Evolutionary conservation across 768 basidiomycete species (phyloP).

Genomic region (Tulasnella sp.): DNA sequence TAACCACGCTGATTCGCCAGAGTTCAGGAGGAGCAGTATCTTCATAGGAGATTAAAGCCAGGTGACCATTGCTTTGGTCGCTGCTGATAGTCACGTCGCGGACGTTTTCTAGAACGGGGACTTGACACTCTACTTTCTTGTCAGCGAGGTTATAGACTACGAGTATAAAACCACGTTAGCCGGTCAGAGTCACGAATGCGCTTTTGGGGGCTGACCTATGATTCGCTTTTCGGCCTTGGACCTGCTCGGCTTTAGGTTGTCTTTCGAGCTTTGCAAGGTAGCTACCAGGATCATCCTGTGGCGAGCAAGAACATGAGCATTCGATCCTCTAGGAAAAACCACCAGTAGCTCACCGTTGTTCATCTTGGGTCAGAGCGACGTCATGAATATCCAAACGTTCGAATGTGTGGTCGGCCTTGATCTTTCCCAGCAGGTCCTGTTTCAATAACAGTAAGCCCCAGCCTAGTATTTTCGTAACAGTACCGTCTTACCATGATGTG

Average conservation of each 20-base stretch:
- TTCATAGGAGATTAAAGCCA: conserved; percentile 70
- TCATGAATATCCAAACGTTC: conserved; percentile 63
- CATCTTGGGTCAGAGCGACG: conserved; percentile 65
- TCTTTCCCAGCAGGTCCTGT: conserved; percentile 60
- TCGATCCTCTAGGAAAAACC: background rate
- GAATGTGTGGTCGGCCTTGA: conserved; percentile 57
- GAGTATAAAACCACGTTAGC: background rate
- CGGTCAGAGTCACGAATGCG: background rate
- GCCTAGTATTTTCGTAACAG: background rate
- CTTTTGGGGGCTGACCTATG: conserved; percentile 47
- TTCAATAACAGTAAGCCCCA: background rate
- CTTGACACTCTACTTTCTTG: conserved; percentile 67
- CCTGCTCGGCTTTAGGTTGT: conserved; percentile 63
- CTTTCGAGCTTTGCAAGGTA: conserved; percentile 59
- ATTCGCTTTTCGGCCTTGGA: conserved; percentile 58
- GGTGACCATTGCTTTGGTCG: conserved; percentile 41
- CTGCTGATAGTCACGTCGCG: conserved; percentile 62
- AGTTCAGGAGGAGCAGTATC: conserved; percentile 75
- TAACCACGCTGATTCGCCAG: conserved; percentile 63
- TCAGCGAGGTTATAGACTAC: conserved; percentile 65
- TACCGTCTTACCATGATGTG: conserved; percentile 20
- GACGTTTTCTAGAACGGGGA: conserved; percentile 69
- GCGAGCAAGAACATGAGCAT: background rate
- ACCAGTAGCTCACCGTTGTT: conserved; percentile 40
- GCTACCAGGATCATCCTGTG: conserved; percentile 57